Conservation (phyloP, 345 rosid species). For the Linum trigynum region DNA sequence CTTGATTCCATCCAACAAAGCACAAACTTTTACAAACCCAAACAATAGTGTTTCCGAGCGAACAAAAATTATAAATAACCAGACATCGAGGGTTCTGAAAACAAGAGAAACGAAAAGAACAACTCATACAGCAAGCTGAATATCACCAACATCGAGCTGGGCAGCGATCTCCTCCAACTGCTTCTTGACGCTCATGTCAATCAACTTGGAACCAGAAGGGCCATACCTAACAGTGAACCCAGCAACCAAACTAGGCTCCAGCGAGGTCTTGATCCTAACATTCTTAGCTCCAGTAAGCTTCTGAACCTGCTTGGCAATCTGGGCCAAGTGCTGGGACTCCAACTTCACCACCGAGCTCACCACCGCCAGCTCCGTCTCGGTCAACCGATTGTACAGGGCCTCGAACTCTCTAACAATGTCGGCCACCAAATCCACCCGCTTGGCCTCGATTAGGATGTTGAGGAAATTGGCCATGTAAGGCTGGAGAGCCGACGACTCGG, state of each 20-base stretch:
- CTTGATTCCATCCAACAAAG: too few relatives aligned
- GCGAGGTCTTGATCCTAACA: slow-evolving; percentile 70
- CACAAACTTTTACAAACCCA: too few relatives aligned
- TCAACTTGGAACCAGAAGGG: slow-evolving; percentile 58
- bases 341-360: slow-evolving; percentile 77
- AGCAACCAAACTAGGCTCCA: slow-evolving; percentile 74
- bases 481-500: slow-evolving; percentile 38
- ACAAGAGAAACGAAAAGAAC: neutral
- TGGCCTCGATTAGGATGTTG: slow-evolving; percentile 57
- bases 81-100: neutral
- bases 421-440: slow-evolving; percentile 42
- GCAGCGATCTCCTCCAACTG: slow-evolving; percentile 84
- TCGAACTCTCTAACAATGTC: slow-evolving; percentile 79
- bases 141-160: slow-evolving; percentile 68
- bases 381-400: slow-evolving; percentile 47
- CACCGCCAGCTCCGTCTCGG: slow-evolving; percentile 65
- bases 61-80: neutral
- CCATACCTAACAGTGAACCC: slow-evolving; percentile 91
- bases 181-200: slow-evolving; percentile 93
- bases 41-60: neutral
- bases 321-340: slow-evolving; percentile 69
- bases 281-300: slow-evolving; percentile 74
- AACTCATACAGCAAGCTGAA: slow-evolving; percentile 44
- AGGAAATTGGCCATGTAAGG: slow-evolving; percentile 55
- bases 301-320: slow-evolving; percentile 93